These are phyloP conservation scores for Colletotrichum phormii DNA, from an alignment of 2,329 filamentous ascomycete species.

Conservation along the genomic window DNA sequence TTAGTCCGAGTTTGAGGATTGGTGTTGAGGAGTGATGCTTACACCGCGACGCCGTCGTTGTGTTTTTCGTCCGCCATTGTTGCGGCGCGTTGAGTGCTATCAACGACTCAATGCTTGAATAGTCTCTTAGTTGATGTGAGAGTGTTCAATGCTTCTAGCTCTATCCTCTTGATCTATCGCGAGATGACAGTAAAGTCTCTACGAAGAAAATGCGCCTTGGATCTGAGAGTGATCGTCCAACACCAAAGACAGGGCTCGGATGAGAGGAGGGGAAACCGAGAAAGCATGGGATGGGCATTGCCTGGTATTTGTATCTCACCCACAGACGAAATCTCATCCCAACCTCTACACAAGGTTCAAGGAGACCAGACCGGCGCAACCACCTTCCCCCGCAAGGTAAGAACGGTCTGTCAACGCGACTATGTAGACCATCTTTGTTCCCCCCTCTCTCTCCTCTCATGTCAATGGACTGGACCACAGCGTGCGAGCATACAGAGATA, in stretches of 20 bases:
- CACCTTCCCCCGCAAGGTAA: slow-evolving; percentile 12
- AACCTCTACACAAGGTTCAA: neutral
- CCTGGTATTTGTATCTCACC: slow-evolving; percentile 22
- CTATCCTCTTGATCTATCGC: neutral
- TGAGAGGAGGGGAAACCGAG: neutral
- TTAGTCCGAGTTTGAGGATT: neutral
- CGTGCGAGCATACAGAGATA: neutral
- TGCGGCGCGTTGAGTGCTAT: neutral
- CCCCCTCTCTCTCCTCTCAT: neutral
- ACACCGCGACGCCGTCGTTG: slow-evolving; percentile 2
- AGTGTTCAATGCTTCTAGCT: neutral
- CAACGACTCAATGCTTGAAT: neutral
- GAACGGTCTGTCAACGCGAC: neutral
- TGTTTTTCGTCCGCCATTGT: slow-evolving; percentile 28
- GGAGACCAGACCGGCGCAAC: slow-evolving; percentile 8
- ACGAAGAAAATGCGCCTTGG: neutral
- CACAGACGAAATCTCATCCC: slow-evolving; percentile 8
- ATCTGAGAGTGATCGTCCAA: neutral
- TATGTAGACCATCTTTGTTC: neutral
- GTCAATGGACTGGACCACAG: neutral
- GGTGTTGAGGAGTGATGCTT: neutral
- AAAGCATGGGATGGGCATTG: neutral
- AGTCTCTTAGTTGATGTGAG: neutral
- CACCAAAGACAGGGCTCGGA: neutral
- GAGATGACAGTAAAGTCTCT: neutral